Evolutionary conservation across 208 protist species (phyloP), one percentile per base, ranked within the genome.

Genomic region (Cochliopodium minus): DNA sequence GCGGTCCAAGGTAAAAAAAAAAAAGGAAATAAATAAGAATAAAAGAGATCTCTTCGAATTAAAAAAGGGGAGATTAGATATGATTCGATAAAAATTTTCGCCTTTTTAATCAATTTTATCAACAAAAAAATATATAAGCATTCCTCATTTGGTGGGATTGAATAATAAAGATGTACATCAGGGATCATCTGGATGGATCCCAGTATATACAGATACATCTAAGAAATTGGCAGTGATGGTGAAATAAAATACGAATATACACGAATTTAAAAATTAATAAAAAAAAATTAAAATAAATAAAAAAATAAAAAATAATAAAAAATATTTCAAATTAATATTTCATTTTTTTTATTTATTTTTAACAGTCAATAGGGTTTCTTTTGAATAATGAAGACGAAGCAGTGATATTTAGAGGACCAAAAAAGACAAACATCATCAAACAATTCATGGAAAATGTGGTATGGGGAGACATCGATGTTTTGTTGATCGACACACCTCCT

Each of bases 401-500:
- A 20, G 86, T 99, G 10, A 88, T 98, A 51, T 98, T 93, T 79
- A 76, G 94, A 45, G 95, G 95, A 15, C 86, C 91, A 29, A 81
- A 84, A 60, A 98, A 98, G 69, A 88, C 88, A 69, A 89, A 82
- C 15, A 66, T 98, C 36, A 96, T 99, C 69, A 96, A 96, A 70
- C 82, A 96, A 69, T 98, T 97, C 61, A 68, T 98, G 2, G 86
- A 85, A 57, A 90, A 97, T 64, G 91, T 98, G 4, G 78, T 85
- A 30, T 99, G 95, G 93, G 88, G 86, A 13, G 83, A 90, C 0
- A 64, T 97, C 17, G 95, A 99, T 75, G 86, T 90, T 46, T 72
- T 99, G 28, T 70, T 99, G 20, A 79, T 99, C 47, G 96, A 99
- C 71, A 98, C 95, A 15, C 97, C 97, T 33, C 97, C 97, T 5